Evolutionary conservation across 164 flowering plant species (phyloP).

Genomic region (Magnolia sinica): DNA sequence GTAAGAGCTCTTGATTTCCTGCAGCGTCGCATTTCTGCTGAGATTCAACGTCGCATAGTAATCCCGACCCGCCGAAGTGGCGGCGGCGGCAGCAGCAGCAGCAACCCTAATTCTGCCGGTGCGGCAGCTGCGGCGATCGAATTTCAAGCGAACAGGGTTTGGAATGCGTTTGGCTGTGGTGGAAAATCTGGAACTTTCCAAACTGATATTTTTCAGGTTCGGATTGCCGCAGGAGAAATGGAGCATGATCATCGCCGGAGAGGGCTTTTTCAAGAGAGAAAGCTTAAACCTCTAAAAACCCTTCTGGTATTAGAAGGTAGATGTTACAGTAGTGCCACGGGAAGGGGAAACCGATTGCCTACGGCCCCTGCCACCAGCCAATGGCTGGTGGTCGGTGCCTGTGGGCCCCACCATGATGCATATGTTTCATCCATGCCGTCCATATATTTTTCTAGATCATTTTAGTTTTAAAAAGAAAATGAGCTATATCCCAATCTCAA

Average conservation of each 20-base stretch:
- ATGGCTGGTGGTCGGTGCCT: no score
- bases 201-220: background rate
- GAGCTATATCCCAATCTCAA: no score
- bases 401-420: no score
- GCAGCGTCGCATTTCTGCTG: slow-evolving; percentile 57
- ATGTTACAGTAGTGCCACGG: no score
- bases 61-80: slow-evolving; percentile 25
- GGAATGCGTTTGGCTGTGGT: background rate
- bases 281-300: background rate
- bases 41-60: slow-evolving; percentile 67
- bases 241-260: background rate
- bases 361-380: no score
- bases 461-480: no score
- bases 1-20: slow-evolving; percentile 79
- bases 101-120: slow-evolving; percentile 24
- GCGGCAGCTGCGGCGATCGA: background rate
- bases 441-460: no score
- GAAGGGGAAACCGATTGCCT: no score
- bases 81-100: background rate
- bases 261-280: background rate
- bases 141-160: background rate
- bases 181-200: slow-evolving; percentile 2
- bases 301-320: background rate
- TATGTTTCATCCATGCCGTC: no score
- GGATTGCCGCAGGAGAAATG: background rate